Base-by-base conservation (phyloP, 2,329 filamentous ascomycete genomes). In the Biscogniauxia mediterranea region DNA sequence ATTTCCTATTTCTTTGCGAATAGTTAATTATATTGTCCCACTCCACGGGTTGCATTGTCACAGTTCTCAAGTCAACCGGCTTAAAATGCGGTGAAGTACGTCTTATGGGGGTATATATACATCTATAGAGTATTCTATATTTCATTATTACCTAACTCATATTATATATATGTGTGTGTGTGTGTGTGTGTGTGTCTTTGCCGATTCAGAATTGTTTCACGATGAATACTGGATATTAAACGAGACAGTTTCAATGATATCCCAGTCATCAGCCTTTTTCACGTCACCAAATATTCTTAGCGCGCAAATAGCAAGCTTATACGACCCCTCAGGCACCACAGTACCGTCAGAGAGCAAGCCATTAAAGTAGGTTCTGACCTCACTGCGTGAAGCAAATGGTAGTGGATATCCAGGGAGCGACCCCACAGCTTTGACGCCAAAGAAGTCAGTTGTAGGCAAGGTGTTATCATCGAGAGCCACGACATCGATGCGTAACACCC, bases 261-360 rank as follows among this genome's bases (percentile, higher is more conserved):
- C 55, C 59, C 59, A 61, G 21, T 61, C 55, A 20, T 46, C 42
- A 6, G 23, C 46, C 32, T 28, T 42, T 21, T 11, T 15, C 21
- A 52, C 20, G 42, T 61, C 51, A 19, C 59, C 59, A 20, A 61
- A 61, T 13, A 61, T 19, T 32, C 53, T 51, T 50, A 54, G 19
- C 19, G 59, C 59, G 38, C 59, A 55, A 11, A 54, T 28, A 5
- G 20, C 23, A 9, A 61, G 17, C 38, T 26, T 53, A 54, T 61
- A 61, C 3, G 54, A 7, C n/a, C 55, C 59, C 23, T 23, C 50
- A 1, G 51, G 50, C 55, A 61, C 19, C 15, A 57, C 50, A 5
- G 54, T 57, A 13, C 59, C 59, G 46, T 61, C 52, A 8, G 55
- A 54, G 50, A 61, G 23, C 8, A 56, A 17, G 6, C 59, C 59